phyloP scores from a whole-genome alignment of 257 asterid genomes.

The Avicennia marina region DNA sequence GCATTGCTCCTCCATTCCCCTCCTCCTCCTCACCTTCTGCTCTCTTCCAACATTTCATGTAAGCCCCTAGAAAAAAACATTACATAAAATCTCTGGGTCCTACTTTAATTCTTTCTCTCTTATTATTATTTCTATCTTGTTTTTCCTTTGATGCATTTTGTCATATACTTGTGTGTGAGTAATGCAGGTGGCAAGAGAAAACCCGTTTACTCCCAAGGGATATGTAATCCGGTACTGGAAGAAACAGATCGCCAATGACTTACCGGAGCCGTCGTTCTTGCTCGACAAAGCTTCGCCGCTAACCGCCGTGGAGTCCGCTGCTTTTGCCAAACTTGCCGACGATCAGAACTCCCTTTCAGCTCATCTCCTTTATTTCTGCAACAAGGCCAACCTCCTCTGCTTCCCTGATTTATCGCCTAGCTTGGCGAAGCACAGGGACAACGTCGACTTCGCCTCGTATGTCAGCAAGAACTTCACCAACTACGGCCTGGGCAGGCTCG shows the following conservation, averaged over 20 bases:
- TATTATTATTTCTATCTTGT: too few relatives aligned
- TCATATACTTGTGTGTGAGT: too few relatives aligned
- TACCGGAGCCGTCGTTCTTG: slow-evolving; percentile 47
- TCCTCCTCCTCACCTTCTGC: too few relatives aligned
- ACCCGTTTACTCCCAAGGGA: slow-evolving; percentile 61
- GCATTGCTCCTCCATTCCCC: too few relatives aligned
- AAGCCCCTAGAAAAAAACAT: too few relatives aligned
- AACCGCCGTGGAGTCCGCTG: slow-evolving; percentile 42
- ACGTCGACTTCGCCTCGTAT: slow-evolving; percentile 46
- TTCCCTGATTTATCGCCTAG: slow-evolving; percentile 51
- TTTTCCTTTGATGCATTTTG: too few relatives aligned
- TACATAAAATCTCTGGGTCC: too few relatives aligned
- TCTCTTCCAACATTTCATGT: too few relatives aligned
- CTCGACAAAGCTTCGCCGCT: slow-evolving; percentile 62
- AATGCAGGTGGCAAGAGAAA: too few relatives aligned
- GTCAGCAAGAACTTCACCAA: slow-evolving; percentile 51
- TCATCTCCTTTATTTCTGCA: slow-evolving; percentile 56
- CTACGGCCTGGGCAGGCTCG: slow-evolving; percentile 51
- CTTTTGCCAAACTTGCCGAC: slow-evolving; percentile 50
- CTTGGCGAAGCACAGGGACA: slow-evolving; percentile 41
- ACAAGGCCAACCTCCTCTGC: slow-evolving; percentile 61
- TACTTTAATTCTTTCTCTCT: too few relatives aligned
- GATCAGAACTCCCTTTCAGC: slow-evolving; percentile 51
- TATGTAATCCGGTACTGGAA: slow-evolving; percentile 57
- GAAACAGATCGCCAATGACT: slow-evolving; percentile 52